These are phyloP conservation scores for Lentinula raphanica DNA, from an alignment of 768 basidiomycete genomes.

Conservation along the genomic window DNA sequence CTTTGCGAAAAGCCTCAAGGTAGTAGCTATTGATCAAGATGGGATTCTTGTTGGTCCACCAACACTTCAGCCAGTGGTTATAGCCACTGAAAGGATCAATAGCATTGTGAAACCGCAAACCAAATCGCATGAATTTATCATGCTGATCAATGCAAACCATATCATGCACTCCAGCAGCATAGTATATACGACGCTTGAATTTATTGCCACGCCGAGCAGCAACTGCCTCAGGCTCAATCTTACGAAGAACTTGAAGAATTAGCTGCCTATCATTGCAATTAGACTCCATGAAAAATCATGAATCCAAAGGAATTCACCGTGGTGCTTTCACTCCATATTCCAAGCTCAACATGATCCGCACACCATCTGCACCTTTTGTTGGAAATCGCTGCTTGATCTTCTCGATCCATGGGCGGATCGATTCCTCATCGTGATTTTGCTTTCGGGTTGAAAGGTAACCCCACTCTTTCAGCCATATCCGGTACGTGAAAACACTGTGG, in stretches of 20 bases:
- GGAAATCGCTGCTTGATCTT: neutral
- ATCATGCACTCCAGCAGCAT: slow-evolving; percentile 23
- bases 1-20: slow-evolving; percentile 11
- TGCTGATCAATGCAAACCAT: slow-evolving; percentile 22
- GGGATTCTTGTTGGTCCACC: slow-evolving; percentile 21
- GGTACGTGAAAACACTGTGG: neutral
- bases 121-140: slow-evolving; percentile 24
- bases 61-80: slow-evolving; percentile 20
- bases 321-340: neutral
- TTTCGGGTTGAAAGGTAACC: neutral
- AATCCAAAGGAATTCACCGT: neutral
- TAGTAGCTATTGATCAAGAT: slow-evolving; percentile 18
- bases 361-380: neutral
- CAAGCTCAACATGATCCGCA: neutral
- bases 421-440: neutral
- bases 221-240: slow-evolving; percentile 7
- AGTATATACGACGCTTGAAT: slow-evolving; percentile 15
- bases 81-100: slow-evolving; percentile 16
- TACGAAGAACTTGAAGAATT: neutral
- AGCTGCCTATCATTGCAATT: no score
- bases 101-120: slow-evolving; percentile 17
- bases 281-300: no score
- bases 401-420: neutral
- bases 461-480: neutral
- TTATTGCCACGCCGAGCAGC: neutral